Evolutionary conservation across 2,329 filamentous ascomycete genomes (phyloP), one percentile per base, ranked within the genome.

Genomic region (Verticillium albo-atrum): DNA sequence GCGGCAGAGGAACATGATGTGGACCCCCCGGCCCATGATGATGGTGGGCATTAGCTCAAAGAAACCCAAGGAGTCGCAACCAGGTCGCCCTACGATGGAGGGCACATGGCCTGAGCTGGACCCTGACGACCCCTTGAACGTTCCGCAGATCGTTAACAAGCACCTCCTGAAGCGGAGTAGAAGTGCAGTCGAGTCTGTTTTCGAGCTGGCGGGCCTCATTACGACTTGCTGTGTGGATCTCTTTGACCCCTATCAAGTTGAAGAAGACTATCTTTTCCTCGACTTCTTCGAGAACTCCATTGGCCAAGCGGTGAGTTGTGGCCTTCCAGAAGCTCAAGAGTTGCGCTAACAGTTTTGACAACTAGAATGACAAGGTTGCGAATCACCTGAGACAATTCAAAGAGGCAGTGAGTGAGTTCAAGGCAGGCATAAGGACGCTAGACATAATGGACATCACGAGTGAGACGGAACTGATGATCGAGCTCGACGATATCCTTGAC

Each of bases 81-180:
- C 20, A 10, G 25, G 20, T 10, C 76, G 52, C 65, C 68, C 1
- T 74, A 72, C 0, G 72, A 20, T 12, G 9, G 42, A 50, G 7
- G 20, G 20, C 14, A 23, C 42, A 3, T 54, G 52, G 52, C 52
- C 52, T 14, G 30, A 54, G 27, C 27, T 54, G 17, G 23, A 54
- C 12, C 27, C 12, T 5, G 17, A 28, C 27, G 54, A 55, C 15
- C 30, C 54, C 69, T 75, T 2, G 72, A 76, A 60, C 71, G 74
- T 58, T 61, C 74, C 70, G 28, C 71, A 66, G 47, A 71, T 71
- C 26, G 74, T 72, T 35, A 76, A 72, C 61, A 69, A 71, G 28
- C 56, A 55, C 6, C 32, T 55, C 23, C 30, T 35, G 30, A 55
- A 55, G 14, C 42, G 61, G 30, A 54, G 23, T n/a, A 30, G 30